A percentile compares a stretch with the other conserved stretches of the same genome.
These are phyloP conservation scores for Phellinidium pouzarii DNA, from an alignment of 1,284 basidiomycete genomes.

Conservation along the genomic window DNA sequence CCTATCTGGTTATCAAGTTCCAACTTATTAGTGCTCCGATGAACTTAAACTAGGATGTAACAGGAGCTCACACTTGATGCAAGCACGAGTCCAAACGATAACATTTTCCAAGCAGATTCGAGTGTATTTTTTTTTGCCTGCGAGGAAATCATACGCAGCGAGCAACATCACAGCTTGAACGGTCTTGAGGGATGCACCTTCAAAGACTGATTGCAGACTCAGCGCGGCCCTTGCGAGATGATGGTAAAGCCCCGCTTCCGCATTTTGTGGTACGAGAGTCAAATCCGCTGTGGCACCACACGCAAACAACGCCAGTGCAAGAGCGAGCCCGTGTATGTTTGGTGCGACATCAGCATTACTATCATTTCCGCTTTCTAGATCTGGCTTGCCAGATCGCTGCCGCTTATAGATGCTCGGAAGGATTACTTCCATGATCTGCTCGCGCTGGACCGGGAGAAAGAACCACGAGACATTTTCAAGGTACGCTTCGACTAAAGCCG, in stretches of 20 bases:
- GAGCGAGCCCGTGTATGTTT: constrained; percentile 40
- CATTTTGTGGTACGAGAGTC: constrained; percentile 31
- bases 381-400: background rate
- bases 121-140: constrained; percentile 46
- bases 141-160: constrained; percentile 58
- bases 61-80: constrained; percentile 52
- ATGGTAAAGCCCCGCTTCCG: constrained; percentile 45
- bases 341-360: background rate
- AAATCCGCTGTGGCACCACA: constrained; percentile 52
- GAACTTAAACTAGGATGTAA: constrained; percentile 16
- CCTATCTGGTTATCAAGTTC: constrained; percentile 40
- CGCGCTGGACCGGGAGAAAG: constrained; percentile 14
- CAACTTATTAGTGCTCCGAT: constrained; percentile 2
- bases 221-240: constrained; percentile 53
- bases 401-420: constrained; percentile 12
- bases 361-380: background rate
- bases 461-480: constrained; percentile 12
- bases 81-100: constrained; percentile 54
- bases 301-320: constrained; percentile 51
- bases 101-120: constrained; percentile 54
- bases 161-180: constrained; percentile 61
- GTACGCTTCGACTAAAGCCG: constrained; percentile 14
- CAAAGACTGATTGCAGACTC: constrained; percentile 56
- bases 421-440: constrained; percentile 18
- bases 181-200: constrained; percentile 59